Evolutionary conservation across 257 asterid species (phyloP), one percentile per base, ranked within the genome.

Genomic region (Gynochthodes officinalis): DNA sequence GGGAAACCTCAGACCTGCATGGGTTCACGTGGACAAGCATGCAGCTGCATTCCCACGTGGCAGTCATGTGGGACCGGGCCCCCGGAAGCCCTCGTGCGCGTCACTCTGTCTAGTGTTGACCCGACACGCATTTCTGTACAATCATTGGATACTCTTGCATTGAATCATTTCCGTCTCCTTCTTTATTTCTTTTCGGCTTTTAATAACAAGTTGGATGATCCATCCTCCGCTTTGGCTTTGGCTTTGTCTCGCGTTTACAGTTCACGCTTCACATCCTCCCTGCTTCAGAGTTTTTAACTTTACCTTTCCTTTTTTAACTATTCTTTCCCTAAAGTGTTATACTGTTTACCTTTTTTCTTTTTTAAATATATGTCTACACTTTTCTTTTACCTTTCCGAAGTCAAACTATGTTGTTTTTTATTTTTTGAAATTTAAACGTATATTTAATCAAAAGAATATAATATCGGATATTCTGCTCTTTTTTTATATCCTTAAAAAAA

Each of bases 91-190:
- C 76, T 76, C 82, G 82, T 81, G 78, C 78, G 81, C 69, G 79
- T 57, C 85, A 49, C 71, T 30, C 39, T 78, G 80, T 74, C 73
- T 35, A 37, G 59, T 67, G 50, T 48, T 73, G 71, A 65, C 75
- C 78, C 78, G 79, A 80, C 84, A 80, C 72, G 53, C 81, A 37
- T 46, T 44, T 76, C 42, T 68, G 71, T 62, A 76, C 73, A 80
- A 76, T 80, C 81, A 80, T 76, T 80, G 84, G 84, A 80, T 80
- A 67, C 80, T 72, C 80, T 50, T 54, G 39, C 67, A 33, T 64
- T 63, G 53, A 61, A 72, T 64, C 71, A 35, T 62, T 64, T 18
- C 55, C 4, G 8, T 18, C 55, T 16, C 55, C 3, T 8, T 3
- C 60, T 37, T 7, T 37, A 3, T 37, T 7, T 37, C 42, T 37